phyloP scores from a whole-genome alignment of 2,329 filamentous ascomycete species.

The Calonectria ilicicola region DNA sequence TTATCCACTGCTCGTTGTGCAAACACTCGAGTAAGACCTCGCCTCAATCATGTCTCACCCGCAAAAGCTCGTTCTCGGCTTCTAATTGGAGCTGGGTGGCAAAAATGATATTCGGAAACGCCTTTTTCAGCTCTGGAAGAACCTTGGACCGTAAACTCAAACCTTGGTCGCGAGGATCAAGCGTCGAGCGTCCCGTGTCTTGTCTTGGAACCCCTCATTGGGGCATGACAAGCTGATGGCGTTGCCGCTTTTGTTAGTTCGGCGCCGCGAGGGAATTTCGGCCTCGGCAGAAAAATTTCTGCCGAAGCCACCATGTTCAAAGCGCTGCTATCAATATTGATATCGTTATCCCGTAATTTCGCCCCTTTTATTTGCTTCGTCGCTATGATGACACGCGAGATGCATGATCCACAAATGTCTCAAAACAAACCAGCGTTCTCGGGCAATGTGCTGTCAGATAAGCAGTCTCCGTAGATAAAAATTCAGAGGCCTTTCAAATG shows the following conservation, averaged over 20 bases:
- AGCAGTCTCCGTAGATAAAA: not conserved
- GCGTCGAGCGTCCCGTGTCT: not conserved
- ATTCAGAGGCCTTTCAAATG: not conserved
- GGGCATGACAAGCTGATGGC: not conserved
- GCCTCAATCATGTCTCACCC: too few species aligned
- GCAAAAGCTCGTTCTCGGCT: not conserved
- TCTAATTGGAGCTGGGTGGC: slow-evolving; percentile 10
- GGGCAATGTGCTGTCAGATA: not conserved
- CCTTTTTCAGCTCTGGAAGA: slow-evolving; percentile 16
- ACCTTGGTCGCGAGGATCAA: not conserved
- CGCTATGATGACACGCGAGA: not conserved
- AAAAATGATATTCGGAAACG: slow-evolving; percentile 8
- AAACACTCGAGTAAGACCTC: too few species aligned
- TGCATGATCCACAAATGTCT: too few species aligned
- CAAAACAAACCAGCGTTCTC: not conserved
- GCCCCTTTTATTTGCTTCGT: not conserved
- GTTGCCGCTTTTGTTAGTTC: not conserved
- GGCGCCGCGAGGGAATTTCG: not conserved
- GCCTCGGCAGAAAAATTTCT: slow-evolving; percentile 14
- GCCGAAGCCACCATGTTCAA: not conserved
- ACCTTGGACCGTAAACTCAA: slow-evolving; percentile 11
- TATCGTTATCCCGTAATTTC: not conserved
- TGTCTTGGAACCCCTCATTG: not conserved
- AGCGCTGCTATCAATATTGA: not conserved
- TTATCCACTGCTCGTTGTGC: too few species aligned